A percentile compares a stretch with the other conserved stretches of the same genome.
These are phyloP conservation scores for Dujonia santamariae DNA, from an alignment of 1,139 yeast species.

Conservation along the genomic window DNA sequence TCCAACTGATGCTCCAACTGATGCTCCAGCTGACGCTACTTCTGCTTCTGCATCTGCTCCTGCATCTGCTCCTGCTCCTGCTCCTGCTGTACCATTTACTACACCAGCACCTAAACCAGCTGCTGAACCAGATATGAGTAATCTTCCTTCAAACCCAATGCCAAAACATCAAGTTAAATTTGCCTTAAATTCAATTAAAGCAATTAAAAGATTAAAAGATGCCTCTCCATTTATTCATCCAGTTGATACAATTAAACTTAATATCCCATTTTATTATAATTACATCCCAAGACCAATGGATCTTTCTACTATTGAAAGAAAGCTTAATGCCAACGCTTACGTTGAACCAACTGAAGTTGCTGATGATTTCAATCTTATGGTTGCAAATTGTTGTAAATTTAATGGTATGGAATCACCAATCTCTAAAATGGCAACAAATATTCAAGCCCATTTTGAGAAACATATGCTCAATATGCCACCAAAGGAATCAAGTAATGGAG, in stretches of 20 bases:
- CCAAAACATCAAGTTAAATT: slow-evolving; percentile 84
- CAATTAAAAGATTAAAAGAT: slow-evolving; percentile 86
- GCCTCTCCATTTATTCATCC: slow-evolving; percentile 89
- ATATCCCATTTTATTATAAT: slow-evolving; percentile 88
- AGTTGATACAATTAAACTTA: slow-evolving; percentile 83
- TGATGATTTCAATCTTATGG: slow-evolving; percentile 84
- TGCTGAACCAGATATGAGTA: slow-evolving; percentile 67
- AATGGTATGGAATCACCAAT: slow-evolving; percentile 84
- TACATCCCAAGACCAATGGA: slow-evolving; percentile 91
- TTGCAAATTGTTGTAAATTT: slow-evolving; percentile 74
- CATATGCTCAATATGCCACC: slow-evolving; percentile 93
- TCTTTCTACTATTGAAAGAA: slow-evolving; percentile 82
- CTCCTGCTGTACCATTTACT: slow-evolving; percentile 14
- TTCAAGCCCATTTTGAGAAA: slow-evolving; percentile 89
- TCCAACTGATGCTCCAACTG: slow-evolving; percentile 4
- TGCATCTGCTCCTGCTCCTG: slow-evolving; percentile 15
- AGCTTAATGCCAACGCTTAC: slow-evolving; percentile 68
- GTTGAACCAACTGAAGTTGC: slow-evolving; percentile 63
- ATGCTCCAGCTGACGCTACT: slow-evolving; percentile 6
- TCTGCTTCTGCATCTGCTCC: slow-evolving; percentile 4
- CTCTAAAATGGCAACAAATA: slow-evolving; percentile 85
- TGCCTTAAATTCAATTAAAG: slow-evolving; percentile 65
- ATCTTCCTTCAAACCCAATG: slow-evolving; percentile 65
- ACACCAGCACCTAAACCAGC: slow-evolving; percentile 74
- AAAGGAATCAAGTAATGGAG: slow-evolving; percentile 46